Conservation (phyloP, 495 filamentous ascomycete species). For the Jackrogersella multiformis region DNA sequence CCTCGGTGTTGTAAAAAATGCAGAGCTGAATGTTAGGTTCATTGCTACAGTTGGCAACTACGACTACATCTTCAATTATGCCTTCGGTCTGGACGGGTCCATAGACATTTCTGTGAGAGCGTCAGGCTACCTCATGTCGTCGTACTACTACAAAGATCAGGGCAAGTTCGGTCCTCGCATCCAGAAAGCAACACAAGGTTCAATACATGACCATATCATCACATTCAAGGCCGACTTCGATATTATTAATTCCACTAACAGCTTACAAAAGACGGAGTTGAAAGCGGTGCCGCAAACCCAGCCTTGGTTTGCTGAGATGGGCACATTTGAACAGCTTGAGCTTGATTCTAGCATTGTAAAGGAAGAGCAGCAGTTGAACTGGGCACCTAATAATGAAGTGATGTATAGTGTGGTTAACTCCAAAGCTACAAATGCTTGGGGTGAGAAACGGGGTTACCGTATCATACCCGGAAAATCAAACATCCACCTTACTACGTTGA, state of each 20-base stretch:
- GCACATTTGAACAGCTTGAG: slow-evolving; percentile 59
- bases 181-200: slow-evolving; percentile 55
- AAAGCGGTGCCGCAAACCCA: slow-evolving; percentile 54
- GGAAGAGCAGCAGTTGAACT: slow-evolving; percentile 58
- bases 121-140: slow-evolving; percentile 64
- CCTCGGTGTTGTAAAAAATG: slow-evolving; percentile 56
- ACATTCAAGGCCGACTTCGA: slow-evolving; percentile 67
- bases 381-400: slow-evolving; percentile 56
- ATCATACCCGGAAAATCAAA: slow-evolving; percentile 55
- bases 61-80: slow-evolving; percentile 58
- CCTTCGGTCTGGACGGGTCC: slow-evolving; percentile 65
- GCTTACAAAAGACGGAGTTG: slow-evolving; percentile 54
- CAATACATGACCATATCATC: slow-evolving; percentile 62
- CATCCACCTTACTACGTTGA: slow-evolving; percentile 57
- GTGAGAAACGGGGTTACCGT: slow-evolving; percentile 63
- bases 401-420: slow-evolving; percentile 60
- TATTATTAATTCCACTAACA: slow-evolving; percentile 58
- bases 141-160: slow-evolving; percentile 59
- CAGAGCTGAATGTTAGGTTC: slow-evolving; percentile 53
- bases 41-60: slow-evolving; percentile 65
- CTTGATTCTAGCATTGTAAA: slow-evolving; percentile 51
- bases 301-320: slow-evolving; percentile 57
- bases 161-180: slow-evolving; percentile 60
- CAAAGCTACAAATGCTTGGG: slow-evolving; percentile 59
- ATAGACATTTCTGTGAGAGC: slow-evolving; percentile 64